phyloP scores from a whole-genome alignment of 2,329 filamentous ascomycete species.

The Ophiostoma tasmaniense region DNA sequence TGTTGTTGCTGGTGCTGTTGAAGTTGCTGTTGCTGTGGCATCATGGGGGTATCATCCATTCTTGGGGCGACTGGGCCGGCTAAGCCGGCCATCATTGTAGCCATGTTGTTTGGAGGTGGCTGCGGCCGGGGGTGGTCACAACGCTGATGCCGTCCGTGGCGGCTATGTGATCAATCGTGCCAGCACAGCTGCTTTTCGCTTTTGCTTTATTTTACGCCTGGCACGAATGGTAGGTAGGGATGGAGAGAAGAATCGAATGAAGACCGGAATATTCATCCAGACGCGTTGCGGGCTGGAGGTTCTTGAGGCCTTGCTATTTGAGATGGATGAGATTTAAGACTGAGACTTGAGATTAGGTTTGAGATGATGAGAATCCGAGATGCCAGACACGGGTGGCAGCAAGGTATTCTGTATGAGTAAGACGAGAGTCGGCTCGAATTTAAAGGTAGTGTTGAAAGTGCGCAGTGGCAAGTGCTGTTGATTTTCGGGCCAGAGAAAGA shows the following conservation, averaged over 20 bases:
- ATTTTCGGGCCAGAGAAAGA: not conserved
- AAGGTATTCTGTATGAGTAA: too few relatives aligned
- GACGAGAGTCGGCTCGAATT: too few relatives aligned
- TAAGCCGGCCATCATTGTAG: conserved; percentile 7
- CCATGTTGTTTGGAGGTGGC: not conserved
- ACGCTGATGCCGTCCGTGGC: conserved; percentile 5
- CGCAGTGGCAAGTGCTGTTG: not conserved
- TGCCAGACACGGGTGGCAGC: too few relatives aligned
- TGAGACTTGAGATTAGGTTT: too few relatives aligned
- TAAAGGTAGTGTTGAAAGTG: not conserved
- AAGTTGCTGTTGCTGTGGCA: not conserved
- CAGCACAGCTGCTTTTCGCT: not conserved
- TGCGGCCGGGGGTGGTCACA: conserved; percentile 1
- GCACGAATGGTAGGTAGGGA: not conserved
- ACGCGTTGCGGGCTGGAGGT: not conserved
- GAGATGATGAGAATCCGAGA: too few relatives aligned
- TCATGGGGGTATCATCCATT: not conserved
- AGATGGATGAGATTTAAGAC: too few relatives aligned
- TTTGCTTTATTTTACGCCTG: conserved; percentile 3
- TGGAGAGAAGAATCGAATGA: not conserved
- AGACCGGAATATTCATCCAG: conserved; percentile 1
- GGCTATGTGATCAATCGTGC: not conserved
- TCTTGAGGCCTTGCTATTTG: too few relatives aligned
- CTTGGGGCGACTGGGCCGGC: conserved; percentile 5
- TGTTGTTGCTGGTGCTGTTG: too few relatives aligned